These are phyloP conservation scores for Diaporthe australafricana DNA, from an alignment of 2,329 filamentous ascomycete genomes.

Conservation along the genomic window DNA sequence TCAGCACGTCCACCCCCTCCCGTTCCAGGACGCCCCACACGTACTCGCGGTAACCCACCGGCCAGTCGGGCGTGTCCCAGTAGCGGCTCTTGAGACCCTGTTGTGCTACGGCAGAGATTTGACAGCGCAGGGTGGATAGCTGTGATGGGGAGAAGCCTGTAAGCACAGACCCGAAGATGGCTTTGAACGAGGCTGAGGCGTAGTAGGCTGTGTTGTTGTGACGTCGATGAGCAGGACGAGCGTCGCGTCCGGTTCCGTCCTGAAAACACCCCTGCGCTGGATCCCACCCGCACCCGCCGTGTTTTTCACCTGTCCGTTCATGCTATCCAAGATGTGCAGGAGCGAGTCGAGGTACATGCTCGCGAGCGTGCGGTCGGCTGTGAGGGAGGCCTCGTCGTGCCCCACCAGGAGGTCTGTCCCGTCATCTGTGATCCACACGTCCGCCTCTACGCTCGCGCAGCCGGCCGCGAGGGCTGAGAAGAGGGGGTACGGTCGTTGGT, in stretches of 20 bases:
- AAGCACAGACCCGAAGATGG: conserved; percentile 35
- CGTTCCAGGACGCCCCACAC: conserved; percentile 66
- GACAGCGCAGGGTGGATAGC: conserved; percentile 5
- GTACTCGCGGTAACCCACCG: conserved; percentile 62
- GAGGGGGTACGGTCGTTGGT: conserved; percentile 72
- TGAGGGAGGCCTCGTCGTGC: conserved; percentile 67
- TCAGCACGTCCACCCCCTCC: conserved; percentile 71
- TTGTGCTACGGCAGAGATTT: background rate
- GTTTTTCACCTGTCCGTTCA: conserved; percentile 51
- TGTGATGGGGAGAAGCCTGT: background rate
- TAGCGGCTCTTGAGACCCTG: conserved; percentile 54
- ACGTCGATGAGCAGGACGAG: conserved; percentile 76
- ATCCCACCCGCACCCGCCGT: conserved; percentile 35
- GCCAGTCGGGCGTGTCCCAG: conserved; percentile 72
- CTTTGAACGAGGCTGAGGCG: conserved; percentile 68
- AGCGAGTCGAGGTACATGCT: conserved; percentile 75
- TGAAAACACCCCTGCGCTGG: conserved; percentile 64
- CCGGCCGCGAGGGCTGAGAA: conserved; percentile 70
- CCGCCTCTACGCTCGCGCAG: conserved; percentile 74
- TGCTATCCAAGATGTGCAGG: conserved; percentile 64
- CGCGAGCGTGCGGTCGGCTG: conserved; percentile 63
- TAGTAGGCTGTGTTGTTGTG: conserved; percentile 72
- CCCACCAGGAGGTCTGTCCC: conserved; percentile 68
- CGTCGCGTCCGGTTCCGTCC: conserved; percentile 60
- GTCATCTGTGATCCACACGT: conserved; percentile 71